These are phyloP conservation scores for Scedosporium minutisporum DNA, from an alignment of 2,329 filamentous ascomycete genomes.

Conservation along the genomic window DNA sequence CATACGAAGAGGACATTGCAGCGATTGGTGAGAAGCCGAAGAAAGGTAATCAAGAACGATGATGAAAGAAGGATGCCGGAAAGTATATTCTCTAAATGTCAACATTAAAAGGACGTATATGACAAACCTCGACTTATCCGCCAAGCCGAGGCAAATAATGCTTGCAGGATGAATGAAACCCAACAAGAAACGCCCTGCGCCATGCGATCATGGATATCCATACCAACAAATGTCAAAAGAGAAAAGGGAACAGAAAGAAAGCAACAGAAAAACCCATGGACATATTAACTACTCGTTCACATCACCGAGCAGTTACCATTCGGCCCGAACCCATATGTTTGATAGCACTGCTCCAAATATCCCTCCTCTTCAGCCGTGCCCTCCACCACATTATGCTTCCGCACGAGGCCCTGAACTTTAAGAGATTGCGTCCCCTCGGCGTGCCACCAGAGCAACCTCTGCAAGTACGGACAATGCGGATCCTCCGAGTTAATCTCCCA, in stretches of 20 bases:
- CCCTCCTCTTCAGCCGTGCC: conserved; percentile 62
- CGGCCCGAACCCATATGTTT: conserved; percentile 33
- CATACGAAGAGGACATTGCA: too few species aligned
- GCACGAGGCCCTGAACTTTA: conserved; percentile 63
- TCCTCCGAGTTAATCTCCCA: conserved; percentile 77
- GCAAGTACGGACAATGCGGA: conserved; percentile 57
- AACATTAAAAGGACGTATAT: not conserved
- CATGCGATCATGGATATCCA: not conserved
- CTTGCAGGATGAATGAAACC: not conserved
- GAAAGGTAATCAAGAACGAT: too few species aligned
- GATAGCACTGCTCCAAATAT: conserved; percentile 63
- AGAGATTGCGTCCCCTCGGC: conserved; percentile 73
- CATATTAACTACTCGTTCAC: conserved; percentile 23
- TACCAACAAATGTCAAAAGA: not conserved
- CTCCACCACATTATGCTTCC: conserved; percentile 46
- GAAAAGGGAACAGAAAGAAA: not conserved
- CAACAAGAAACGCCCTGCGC: not conserved
- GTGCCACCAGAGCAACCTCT: conserved; percentile 89
- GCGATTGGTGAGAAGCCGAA: too few species aligned
- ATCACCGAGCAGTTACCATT: conserved; percentile 41
- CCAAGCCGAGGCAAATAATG: too few species aligned
- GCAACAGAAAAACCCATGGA: conserved; percentile 9
- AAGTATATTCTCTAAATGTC: not conserved
- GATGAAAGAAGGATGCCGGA: too few species aligned
- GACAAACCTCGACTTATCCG: not conserved